Evolutionary conservation across 805 yeast genomes (phyloP), one percentile per base, ranked within the genome.

Genomic region (Saccharomycopsis microspora): DNA sequence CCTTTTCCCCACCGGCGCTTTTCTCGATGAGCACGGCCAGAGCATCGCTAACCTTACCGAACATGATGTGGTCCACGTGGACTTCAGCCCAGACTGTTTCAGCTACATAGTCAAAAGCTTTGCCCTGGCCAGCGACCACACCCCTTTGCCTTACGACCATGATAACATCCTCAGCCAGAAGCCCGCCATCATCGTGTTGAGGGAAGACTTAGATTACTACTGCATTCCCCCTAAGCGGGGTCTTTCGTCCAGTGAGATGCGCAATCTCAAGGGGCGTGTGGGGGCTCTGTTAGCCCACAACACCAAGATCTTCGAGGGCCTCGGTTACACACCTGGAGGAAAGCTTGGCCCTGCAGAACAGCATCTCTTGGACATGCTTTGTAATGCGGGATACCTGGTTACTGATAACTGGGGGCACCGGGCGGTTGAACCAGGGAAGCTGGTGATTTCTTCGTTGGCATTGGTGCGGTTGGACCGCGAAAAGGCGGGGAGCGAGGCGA

Each of bases 181-280:
- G 55, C 98, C 97, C 0, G 82, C 96, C 0, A 81, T 93, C 41
- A 87, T 93, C 48, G 96, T 90, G 3, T 70, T 93, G 47, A 72
- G 97, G 53, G 98, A 93, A 62, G 98, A 93, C 64, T 71, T 93
- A 55, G 98, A 93, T 61, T 93, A 77, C 64, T 93, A 89, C 63
- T 85, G 94, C 54, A 80, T 93, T 11, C 94, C 96, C 3, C 89
- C 86, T 40, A 65, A 66, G 39, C 63, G 72, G 1, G 82, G 83
- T 1, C 64, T 79, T 37, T 62, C 69, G 43, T 66, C 68, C 28
- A 79, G 76, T 30, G 76, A 80, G 40, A 80, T 88, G 73, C 75
- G 76, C 54, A 69, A 70, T 37, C 67, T 90, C 52, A 90, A 90
- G 62, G 60, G 76, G 43, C 75, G 76, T 51, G 93, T 87, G 7